phyloP scores from a whole-genome alignment of 164 flowering plant genomes.

The Piper longum region DNA sequence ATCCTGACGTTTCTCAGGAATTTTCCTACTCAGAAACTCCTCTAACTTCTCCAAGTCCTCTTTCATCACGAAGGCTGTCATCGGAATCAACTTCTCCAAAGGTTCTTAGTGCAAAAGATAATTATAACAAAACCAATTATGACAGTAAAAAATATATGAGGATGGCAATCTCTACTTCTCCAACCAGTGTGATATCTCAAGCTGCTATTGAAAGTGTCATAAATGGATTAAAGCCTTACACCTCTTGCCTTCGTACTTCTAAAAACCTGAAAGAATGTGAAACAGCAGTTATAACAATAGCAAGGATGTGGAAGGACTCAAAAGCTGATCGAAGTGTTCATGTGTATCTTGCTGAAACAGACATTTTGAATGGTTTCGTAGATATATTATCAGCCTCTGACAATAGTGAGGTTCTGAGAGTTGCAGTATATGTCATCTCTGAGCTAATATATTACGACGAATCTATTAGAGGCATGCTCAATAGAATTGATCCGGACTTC shows the following conservation, averaged over 20 bases:
- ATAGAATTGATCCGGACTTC: slow-evolving; percentile 50
- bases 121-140: slow-evolving; percentile 3
- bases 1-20: slow-evolving; percentile 60
- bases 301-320: slow-evolving; percentile 49
- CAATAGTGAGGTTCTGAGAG: slow-evolving; percentile 42
- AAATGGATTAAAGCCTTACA: slow-evolving; percentile 39
- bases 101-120: slow-evolving; percentile 11
- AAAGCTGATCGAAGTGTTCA: slow-evolving; percentile 38
- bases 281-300: slow-evolving; percentile 39
- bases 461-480: slow-evolving; percentile 39
- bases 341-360: slow-evolving; percentile 43
- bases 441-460: slow-evolving; percentile 47
- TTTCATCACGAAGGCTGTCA: slow-evolving; percentile 17
- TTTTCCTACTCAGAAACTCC: slow-evolving; percentile 41
- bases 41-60: slow-evolving; percentile 17
- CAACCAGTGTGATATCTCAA: slow-evolving; percentile 69
- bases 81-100: slow-evolving; percentile 13
- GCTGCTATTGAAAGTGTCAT: slow-evolving; percentile 47
- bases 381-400: slow-evolving; percentile 53
- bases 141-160: slow-evolving; percentile 28
- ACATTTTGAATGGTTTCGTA: slow-evolving; percentile 43
- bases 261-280: slow-evolving; percentile 64
- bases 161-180: slow-evolving; percentile 31
- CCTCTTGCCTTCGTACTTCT: slow-evolving; percentile 47
- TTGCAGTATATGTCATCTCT: slow-evolving; percentile 45